These are phyloP conservation scores for Funneliformis geosporum DNA, from an alignment of 192 early-diverging fungal genomes.

Conservation along the genomic window DNA sequence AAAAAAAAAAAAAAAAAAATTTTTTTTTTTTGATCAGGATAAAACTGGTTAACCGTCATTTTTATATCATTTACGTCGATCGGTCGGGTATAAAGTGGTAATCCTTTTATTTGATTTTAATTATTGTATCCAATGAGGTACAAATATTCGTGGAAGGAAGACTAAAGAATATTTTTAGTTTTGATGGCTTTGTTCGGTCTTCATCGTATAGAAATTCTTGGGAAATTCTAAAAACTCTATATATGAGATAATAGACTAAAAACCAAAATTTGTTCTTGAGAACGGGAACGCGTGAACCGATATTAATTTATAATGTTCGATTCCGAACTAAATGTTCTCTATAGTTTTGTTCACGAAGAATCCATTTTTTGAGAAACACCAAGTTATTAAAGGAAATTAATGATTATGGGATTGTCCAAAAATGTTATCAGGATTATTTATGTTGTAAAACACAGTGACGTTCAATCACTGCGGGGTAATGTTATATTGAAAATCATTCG, in stretches of 20 bases:
- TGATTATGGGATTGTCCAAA: background rate
- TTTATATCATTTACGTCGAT: no score
- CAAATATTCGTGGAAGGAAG: no score
- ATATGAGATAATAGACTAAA: background rate
- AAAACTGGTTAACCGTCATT: no score
- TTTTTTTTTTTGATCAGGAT: no score
- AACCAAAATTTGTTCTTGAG: background rate
- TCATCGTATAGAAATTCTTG: background rate
- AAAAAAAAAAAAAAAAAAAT: background rate
- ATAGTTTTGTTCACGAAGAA: constrained; percentile 1
- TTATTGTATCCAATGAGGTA: no score
- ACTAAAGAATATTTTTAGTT: no score
- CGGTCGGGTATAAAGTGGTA: no score
- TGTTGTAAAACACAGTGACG: no score
- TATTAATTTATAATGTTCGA: background rate
- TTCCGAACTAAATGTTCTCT: constrained; percentile 8
- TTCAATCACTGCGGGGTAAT: no score
- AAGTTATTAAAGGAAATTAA: background rate
- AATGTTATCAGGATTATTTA: no score
- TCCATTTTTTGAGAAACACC: background rate
- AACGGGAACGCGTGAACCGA: constrained; percentile 19
- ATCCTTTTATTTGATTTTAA: no score
- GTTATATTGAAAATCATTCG: no score
- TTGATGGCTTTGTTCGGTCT: background rate
- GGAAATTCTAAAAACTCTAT: background rate